Evolutionary conservation across 2,329 filamentous ascomycete species (phyloP), one percentile per base, ranked within the genome.

Genomic region (Cephalotrichum gorgonifer): DNA sequence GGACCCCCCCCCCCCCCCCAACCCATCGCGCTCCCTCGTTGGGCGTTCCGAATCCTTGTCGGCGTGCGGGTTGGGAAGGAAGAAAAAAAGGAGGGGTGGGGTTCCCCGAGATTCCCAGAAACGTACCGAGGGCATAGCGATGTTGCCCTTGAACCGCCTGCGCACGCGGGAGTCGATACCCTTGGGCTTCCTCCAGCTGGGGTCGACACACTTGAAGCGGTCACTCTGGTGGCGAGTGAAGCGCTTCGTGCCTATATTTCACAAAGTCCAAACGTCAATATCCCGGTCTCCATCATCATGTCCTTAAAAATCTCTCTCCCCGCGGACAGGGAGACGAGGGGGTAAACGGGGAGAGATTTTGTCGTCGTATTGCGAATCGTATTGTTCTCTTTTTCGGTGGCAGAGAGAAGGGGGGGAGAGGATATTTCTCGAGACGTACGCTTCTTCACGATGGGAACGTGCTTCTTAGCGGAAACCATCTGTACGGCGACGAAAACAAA

Each of bases 361-460:
- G n/a, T n/a, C n/a, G n/a, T n/a, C n/a, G n/a, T n/a, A n/a, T n/a
- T n/a, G n/a, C n/a, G n/a, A n/a, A 20, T 48, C 47, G 41, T 43
- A 22, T 39, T 39, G 35, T 22, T 48, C 47, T 33, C 44, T 43
- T 52, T 42, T 49, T 44, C 45, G 51, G 41, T 46, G 49, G 43
- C 48, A 43, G 53, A 44, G 47, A 45, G 45, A 25, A 27, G 53
- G 42, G 14, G 23, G 28, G 28, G 28, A 43, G 54, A 50, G 54
- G 47, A 54, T 48, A 6, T 45, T n/a, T 17, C 17, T 39, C 52
- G 57, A 60, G 66, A 89, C 88, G 70, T 91, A 95, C 89, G 89
- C 89, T 98, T 98, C 88, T 98, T 98, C 70, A 98, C 88, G 82
- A 98, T 98, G 68, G 90, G 85, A 71, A 97, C 83, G 77, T 97